phyloP scores from a whole-genome alignment of 345 rosid genomes.

The Diplotaxis tenuifolia region DNA sequence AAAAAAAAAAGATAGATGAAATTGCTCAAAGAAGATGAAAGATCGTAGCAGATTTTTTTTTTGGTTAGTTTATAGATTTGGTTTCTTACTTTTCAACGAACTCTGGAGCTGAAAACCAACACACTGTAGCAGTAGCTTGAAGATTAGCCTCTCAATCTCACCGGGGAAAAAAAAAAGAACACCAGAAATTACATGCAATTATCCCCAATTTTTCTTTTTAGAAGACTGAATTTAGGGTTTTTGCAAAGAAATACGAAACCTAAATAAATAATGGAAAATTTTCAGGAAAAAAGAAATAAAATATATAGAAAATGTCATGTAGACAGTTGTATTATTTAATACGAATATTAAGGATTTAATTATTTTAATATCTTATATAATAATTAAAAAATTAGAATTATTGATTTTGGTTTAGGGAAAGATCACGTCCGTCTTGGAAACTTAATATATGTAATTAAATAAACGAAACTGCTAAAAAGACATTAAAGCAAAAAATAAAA shows the following conservation, averaged over 20 bases:
- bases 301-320: constrained; percentile 20
- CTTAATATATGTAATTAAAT: constrained; percentile 59
- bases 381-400: constrained; percentile 67
- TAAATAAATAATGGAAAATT: constrained; percentile 22
- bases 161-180: not conserved
- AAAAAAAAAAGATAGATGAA: constrained; percentile 1
- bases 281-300: constrained; percentile 10
- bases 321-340: constrained; percentile 42
- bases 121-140: constrained; percentile 33
- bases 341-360: constrained; percentile 41
- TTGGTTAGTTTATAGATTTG: constrained; percentile 27
- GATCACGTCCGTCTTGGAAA: constrained; percentile 93
- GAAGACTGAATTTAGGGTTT: constrained; percentile 39
- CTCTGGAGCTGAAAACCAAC: constrained; percentile 20
- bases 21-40: constrained; percentile 9
- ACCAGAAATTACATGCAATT: constrained; percentile 22
- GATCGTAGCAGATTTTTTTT: constrained; percentile 9
- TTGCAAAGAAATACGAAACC: constrained; percentile 21
- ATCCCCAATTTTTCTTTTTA: constrained; percentile 18
- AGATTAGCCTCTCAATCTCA: constrained; percentile 24
- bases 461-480: constrained; percentile 30
- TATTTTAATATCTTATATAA: constrained; percentile 53
- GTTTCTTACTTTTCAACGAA: constrained; percentile 28
- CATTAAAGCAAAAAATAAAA: constrained; percentile 28
- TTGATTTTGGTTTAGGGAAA: constrained; percentile 87